Evolutionary conservation across 140 eudicot species (phyloP), one percentile per base, ranked within the genome.

Genomic region (Stevia rebaudiana): DNA sequence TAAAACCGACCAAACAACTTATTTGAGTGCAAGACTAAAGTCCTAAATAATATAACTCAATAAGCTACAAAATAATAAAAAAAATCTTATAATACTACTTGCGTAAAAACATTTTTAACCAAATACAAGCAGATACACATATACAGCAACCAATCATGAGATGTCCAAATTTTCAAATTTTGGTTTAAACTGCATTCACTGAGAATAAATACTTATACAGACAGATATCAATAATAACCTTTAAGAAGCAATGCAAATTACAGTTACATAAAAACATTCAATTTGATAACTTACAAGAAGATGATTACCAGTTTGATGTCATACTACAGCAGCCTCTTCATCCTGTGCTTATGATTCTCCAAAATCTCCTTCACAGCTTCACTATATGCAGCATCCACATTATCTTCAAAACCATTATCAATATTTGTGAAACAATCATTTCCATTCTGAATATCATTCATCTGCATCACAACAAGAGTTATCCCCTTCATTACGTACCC

Each of bases 311-410:
- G 46, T 43, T 43, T 3, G 0, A 56, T 11, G 24, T 47, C 69
- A 36, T 4, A 22, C 72, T 73, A 74, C 63, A 74, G 28, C 53
- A 74, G 44, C 67, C 66, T 59, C 68, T 66, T 66, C 53, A 74
- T 66, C 41, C 30, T 57, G 24, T 25, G 57, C 66, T 40, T 30
- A 61, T 51, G 70, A 9, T 68, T 68, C 53, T 39, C 65, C 71
- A 75, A 31, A 53, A 75, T 75, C 74, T 75, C 70, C 40, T 41
- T 36, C 55, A 68, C 35, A 30, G 80, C 80, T 70, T 75, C 80
- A 61, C 33, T 35, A 68, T 67, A 68, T 1, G 51, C 80, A 55
- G 39, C 75, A 5, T 75, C 80, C 42, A 55, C 61, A 54, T 64
- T 36, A 71, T 61, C 66, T 53, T 58, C 68, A 74, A 58, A 58